Conservation (phyloP, 805 yeast species). For the Vanderwaltozyma tropicalis region DNA sequence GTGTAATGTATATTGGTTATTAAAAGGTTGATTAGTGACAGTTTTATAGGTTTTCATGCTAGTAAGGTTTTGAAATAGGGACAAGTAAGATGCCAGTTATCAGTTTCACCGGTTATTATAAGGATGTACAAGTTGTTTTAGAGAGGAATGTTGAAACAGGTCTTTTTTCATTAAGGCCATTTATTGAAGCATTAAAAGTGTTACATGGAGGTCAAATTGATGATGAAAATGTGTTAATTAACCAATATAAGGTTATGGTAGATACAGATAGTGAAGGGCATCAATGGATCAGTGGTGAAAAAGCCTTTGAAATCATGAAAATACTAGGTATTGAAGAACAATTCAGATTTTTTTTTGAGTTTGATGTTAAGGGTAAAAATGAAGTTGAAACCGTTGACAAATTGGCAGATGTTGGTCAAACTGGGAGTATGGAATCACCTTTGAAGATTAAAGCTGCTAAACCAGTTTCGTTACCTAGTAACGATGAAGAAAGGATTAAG, state of each 20-base stretch:
- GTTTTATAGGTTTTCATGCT: too few species aligned
- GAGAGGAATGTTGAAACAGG: constrained; percentile 17
- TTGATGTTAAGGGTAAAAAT: background rate
- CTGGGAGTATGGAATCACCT: constrained; percentile 21
- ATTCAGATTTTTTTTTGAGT: background rate
- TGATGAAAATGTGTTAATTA: constrained; percentile 11
- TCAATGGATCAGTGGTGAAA: constrained; percentile 24
- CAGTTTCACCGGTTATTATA: constrained; percentile 1
- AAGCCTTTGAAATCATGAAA: constrained; percentile 8
- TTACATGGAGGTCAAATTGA: background rate
- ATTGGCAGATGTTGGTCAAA: constrained; percentile 4
- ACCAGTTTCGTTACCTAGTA: background rate
- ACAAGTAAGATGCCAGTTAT: background rate
- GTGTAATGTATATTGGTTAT: too few species aligned
- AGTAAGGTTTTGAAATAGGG: background rate
- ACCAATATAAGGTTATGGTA: constrained; percentile 19
- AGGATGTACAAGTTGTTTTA: constrained; percentile 1
- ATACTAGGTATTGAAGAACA: constrained; percentile 2
- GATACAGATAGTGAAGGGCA: constrained; percentile 20
- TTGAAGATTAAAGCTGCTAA: constrained; percentile 14
- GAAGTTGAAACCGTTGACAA: background rate
- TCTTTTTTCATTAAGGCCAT: constrained; percentile 14
- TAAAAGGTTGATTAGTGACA: too few species aligned
- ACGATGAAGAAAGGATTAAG: constrained; percentile 12
- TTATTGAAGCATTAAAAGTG: background rate